A percentile compares a stretch with the other conserved stretches of the same genome.
Conservation (phyloP, 371 early-diverging fungal species). For the Apophysomyces ossiformis region DNA sequence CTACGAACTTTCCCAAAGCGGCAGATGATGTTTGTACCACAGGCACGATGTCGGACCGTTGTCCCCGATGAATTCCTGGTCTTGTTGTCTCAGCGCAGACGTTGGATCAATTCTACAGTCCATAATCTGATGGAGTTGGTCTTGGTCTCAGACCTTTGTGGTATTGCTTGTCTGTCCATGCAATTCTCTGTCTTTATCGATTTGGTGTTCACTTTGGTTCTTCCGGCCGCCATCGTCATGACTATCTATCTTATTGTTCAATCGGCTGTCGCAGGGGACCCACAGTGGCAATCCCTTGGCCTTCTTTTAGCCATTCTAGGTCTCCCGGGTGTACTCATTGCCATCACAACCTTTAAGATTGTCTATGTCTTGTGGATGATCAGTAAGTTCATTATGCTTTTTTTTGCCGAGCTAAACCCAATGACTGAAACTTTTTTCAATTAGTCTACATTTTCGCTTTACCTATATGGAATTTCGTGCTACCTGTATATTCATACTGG, state of each 20-base stretch:
- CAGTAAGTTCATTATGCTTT: constrained; percentile 37
- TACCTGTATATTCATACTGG: constrained; percentile 96
- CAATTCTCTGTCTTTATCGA: constrained; percentile 87
- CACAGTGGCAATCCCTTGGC: constrained; percentile 68
- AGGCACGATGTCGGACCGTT: constrained; percentile 83
- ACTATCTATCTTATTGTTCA: constrained; percentile 57
- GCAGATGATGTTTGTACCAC: constrained; percentile 93
- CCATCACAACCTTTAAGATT: constrained; percentile 82
- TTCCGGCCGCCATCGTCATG: constrained; percentile 83
- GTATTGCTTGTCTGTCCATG: constrained; percentile 90
- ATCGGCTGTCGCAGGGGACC: constrained; percentile 51
- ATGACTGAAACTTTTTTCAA: no score
- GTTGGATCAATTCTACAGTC: constrained; percentile 95
- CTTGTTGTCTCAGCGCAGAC: constrained; percentile 83
- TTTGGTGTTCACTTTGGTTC: constrained; percentile 80
- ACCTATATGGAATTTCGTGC: constrained; percentile 95
- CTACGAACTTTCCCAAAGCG: constrained; percentile 91
- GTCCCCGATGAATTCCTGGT: constrained; percentile 85
- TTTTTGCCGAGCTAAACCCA: neutral
- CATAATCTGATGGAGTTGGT: constrained; percentile 92
- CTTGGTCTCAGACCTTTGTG: constrained; percentile 84
- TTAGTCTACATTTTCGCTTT: constrained; percentile 72
- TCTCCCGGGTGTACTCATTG: constrained; percentile 86
- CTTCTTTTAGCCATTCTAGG: constrained; percentile 72
- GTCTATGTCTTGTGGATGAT: constrained; percentile 85